Evolutionary conservation across 2,329 filamentous ascomycete genomes (phyloP), one percentile per base, ranked within the genome.

Genomic region (Xylaria digitata): DNA sequence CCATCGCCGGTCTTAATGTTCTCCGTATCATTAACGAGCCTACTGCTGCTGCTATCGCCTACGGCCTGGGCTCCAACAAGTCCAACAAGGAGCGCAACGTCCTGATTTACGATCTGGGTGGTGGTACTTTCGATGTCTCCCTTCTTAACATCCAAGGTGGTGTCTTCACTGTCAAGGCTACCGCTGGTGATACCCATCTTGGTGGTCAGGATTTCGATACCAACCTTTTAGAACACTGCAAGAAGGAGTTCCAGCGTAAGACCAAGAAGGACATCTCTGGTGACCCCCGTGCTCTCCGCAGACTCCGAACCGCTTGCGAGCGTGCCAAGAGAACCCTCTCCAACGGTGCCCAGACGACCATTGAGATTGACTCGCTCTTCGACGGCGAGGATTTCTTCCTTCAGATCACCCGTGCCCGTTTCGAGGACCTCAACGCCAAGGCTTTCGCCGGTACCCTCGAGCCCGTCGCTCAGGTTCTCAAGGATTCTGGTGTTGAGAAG

Each of bases 11-110:
- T 76, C 90, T 99, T 71, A 97, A 98, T 85, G 94, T 99, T 75
- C 94, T 99, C 83, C 94, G 96, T 89, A 98, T 99, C 86, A 98
- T 99, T 86, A 99, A 99, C 90, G 96, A 99, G 87, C 96, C 96
- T 69, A 99, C 96, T 72, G 96, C 96, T 75, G 96, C 96, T 70
- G 96, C 96, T 77, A 98, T 98, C 78, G 96, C 96, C 77, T 99
- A 99, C 83, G 96, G 96, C 89, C 92, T 99, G 70, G 94, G 94
- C 79, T 87, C 93, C 75, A 94, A 93, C 86, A 97, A 97, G 88
- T 92, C 93, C 61, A 92, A 92, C 82, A 97, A 97, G 89, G 96
- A 98, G 89, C 93, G 96, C 80, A 97, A 98, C 82, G 95, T 99
- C 79, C 89, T 99, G 75, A 98, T 99, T 87, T 99, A 98, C 88